Evolutionary conservation across 106 monocot genomes (phyloP), one percentile per base, ranked within the genome.

Genomic region (Xerophyta viscosa): DNA sequence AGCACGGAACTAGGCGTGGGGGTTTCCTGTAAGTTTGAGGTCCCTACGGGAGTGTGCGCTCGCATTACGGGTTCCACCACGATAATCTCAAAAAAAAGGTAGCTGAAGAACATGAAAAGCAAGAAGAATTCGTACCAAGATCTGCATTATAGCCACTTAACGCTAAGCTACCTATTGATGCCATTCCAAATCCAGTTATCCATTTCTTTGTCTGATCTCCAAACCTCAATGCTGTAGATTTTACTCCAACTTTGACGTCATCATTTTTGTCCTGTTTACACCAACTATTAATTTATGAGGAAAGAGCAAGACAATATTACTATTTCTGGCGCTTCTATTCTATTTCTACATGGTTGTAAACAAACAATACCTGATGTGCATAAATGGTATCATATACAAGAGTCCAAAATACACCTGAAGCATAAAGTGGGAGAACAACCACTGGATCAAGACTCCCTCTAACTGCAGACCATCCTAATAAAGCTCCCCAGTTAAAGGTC

Each of bases 401-500:
- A 18, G 98, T 98, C 98, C 98, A 98, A 42, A 66, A 98, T 31
- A 98, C 66, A 50, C 98, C 98, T 52, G 90, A 64, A 54, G 50
- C 48, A 49, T 98, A 98, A 46, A 98, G 50, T 53, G 98, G 98
- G 25, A 98, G 65, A 44, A 80, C 54, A 49, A 98, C 69, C 28
- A 79, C 48, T 59, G 74, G 71, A 74, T 98, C 79, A 15, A 98
- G 46, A 50, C 63, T 77, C 61, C 79, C 86, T 66, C 47, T 90
- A 43, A 98, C 54, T 45, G 98, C 98, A 74, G 82, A 65, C 90
- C 90, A 90, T 41, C 98, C 98, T 48, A 98, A 69, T 50, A 98
- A 71, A 71, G 90, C 98, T 48, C 98, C 98, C 98, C 98, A 98
- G 48, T 98, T 98, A 30, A 98, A 98, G 20, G 98, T 98, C 51